Evolutionary conservation across 768 basidiomycete genomes (phyloP), one percentile per base, ranked within the genome.

Genomic region (Nidularia sp.): DNA sequence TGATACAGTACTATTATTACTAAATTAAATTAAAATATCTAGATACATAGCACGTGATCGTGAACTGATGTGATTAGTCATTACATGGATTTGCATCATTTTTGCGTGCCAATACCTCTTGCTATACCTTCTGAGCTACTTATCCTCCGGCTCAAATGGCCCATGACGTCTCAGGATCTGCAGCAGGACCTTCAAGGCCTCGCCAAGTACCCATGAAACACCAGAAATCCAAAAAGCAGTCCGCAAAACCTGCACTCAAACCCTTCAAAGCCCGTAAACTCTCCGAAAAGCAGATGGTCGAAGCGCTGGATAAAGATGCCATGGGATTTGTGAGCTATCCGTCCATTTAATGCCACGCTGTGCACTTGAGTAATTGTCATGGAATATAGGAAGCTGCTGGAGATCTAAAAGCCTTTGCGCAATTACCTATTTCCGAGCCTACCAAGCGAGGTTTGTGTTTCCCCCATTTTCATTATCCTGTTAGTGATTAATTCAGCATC

Each of bases 361-460:
- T 18, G 18, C 18, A 18, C 18, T 18, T 18, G 1, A 18, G 1
- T n/a, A 18, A 18, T 18, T 52, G 47, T 33, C 52, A 50, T 29
- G 8, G 41, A 31, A 31, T 43, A 12, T 61, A 90, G 88, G 75
- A 75, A 42, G 65, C 81, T 2, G 67, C 78, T 5, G 68, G 71
- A 2, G 78, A 74, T 34, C 63, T 87, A 22, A 77, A 75, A 51
- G 67, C 76, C 2, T 94, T 94, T 66, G 60, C 79, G 18, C 84
- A 90, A 60, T 76, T 94, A 15, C 93, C 92, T 5, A 80, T 96
- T 42, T 93, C 90, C 0, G 76, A 83, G 9, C 66, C 73, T 12
- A 93, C 93, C 2, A 86, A 89, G 62, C 80, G 81, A 69, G 92
- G 90, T 83, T 54, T 51, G 57, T 51, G 35, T 18, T 13, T n/a